Evolutionary conservation across 2,329 filamentous ascomycete genomes (phyloP), one percentile per base, ranked within the genome.

Genomic region (Diaporthe helianthi): DNA sequence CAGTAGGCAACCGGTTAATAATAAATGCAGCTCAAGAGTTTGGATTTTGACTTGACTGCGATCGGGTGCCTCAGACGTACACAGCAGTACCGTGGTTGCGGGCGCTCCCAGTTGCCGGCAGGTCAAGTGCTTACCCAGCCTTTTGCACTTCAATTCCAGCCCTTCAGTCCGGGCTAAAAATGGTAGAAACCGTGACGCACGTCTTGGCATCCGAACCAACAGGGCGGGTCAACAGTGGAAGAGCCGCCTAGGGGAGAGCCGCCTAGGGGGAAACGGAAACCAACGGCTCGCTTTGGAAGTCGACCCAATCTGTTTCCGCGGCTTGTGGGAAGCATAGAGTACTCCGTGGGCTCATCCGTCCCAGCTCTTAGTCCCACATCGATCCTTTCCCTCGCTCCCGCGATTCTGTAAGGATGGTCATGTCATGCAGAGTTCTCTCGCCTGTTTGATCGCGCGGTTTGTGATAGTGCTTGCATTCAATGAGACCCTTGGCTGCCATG

Each of bases 141-240:
- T 29, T 41, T 26, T n/a, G 41, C 52, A 46, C 52, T 49, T 49
- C 29, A 12, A 36, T 49, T 49, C 44, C 41, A 63, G 58, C 58
- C 58, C 44, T 63, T 63, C 58, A 36, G 41, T 49, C 36, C 26
- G 13, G 65, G 8, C 52, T 49, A 58, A 22, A 26, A 24, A 22
- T 38, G 65, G 44, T 41, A 41, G n/a, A n/a, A 17, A 49, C 31
- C 22, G 22, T 41, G 53, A 47, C 29, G 29, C 5, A 33, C 24
- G 24, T 55, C 60, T 65, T 71, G 68, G 68, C 61, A 61, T 51
- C 69, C 46, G 61, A 64, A 66, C 69, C 69, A 69, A 53, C 64
- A 58, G 66, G 38, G 54, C 68, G 69, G 69, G 47, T 69, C 69
- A 51, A 66, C 68, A 71, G 61, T 51, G 46, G 46, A 24, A 36